phyloP scores from a whole-genome alignment of 176 grass and related monocot species.

The Oryza meyeriana region DNA sequence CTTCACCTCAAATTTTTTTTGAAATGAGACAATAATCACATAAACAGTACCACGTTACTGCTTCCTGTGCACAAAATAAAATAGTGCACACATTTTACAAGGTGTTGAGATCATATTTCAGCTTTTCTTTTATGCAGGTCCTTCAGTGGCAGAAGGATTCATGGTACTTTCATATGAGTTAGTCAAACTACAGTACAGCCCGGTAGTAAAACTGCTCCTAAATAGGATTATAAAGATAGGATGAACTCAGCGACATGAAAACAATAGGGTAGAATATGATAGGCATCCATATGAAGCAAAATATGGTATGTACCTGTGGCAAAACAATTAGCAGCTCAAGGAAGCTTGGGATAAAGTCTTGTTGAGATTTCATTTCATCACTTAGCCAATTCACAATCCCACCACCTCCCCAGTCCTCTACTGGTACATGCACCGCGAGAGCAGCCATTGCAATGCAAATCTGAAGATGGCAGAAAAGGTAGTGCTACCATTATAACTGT shows the following conservation, averaged over 20 bases:
- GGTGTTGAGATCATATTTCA: neutral
- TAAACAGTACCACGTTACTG: neutral
- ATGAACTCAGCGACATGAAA: constrained; percentile 2
- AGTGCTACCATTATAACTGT: constrained; percentile 17
- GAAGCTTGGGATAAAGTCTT: constrained; percentile 76
- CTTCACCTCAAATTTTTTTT: neutral
- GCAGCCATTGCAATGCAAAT: constrained; percentile 97
- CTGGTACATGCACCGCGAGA: constrained; percentile 90
- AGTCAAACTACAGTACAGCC: neutral
- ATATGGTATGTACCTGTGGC: constrained; percentile 61
- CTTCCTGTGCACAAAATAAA: neutral
- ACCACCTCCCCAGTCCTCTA: constrained; percentile 95
- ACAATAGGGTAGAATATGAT: neutral
- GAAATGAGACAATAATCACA: neutral
- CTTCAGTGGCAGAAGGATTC: neutral
- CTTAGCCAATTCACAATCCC: constrained; percentile 93
- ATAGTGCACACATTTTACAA: neutral
- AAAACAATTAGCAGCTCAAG: constrained; percentile 89
- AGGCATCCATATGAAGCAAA: neutral
- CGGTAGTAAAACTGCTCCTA: neutral
- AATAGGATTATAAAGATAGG: constrained; percentile 6
- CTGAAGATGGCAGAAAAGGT: constrained; percentile 49
- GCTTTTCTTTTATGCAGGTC: neutral
- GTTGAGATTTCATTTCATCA: constrained; percentile 87
- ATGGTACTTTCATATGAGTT: neutral